phyloP scores from a whole-genome alignment of 495 filamentous ascomycete genomes.

The Annulohypoxylon bovei region DNA sequence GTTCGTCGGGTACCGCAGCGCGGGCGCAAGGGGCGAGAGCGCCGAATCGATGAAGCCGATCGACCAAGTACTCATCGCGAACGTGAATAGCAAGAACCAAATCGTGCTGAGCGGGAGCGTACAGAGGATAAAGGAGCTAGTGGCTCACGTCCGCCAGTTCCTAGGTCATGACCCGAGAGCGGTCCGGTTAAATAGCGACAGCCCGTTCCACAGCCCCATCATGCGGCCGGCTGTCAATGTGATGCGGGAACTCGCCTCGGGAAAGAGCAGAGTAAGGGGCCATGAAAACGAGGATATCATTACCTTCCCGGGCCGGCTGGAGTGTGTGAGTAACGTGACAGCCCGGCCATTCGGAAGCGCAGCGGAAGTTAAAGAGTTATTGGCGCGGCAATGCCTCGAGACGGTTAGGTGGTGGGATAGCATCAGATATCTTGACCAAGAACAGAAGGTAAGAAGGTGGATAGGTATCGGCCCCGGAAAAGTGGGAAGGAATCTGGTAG shows the following conservation, averaged over 20 bases:
- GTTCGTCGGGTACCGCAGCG: conserved; percentile 75
- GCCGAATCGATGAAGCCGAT: conserved; percentile 73
- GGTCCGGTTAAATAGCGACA: conserved; percentile 86
- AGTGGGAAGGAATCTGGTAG: conserved; percentile 91
- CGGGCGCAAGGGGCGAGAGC: conserved; percentile 73
- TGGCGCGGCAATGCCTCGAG: conserved; percentile 83
- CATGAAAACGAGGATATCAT: conserved; percentile 65
- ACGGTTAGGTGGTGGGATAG: conserved; percentile 95
- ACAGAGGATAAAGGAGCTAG: conserved; percentile 81
- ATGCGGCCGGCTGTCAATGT: conserved; percentile 85
- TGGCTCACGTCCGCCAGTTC: conserved; percentile 91
- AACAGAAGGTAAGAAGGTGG: conserved; percentile 85
- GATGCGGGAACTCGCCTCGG: conserved; percentile 71
- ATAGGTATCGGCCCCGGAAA: conserved; percentile 95
- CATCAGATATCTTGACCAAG: conserved; percentile 88
- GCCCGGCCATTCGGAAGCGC: conserved; percentile 78
- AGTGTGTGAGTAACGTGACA: conserved; percentile 87
- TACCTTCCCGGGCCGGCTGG: conserved; percentile 74
- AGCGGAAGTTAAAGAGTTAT: conserved; percentile 75
- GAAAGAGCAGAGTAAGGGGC: conserved; percentile 57
- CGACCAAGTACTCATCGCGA: conserved; percentile 89
- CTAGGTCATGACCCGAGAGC: conserved; percentile 91
- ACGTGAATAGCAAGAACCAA: conserved; percentile 95
- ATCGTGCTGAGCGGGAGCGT: conserved; percentile 93
- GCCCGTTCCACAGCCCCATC: conserved; percentile 91